phyloP scores from a whole-genome alignment of 2,329 filamentous ascomycete species.

The Aspergillus carbonarius region DNA sequence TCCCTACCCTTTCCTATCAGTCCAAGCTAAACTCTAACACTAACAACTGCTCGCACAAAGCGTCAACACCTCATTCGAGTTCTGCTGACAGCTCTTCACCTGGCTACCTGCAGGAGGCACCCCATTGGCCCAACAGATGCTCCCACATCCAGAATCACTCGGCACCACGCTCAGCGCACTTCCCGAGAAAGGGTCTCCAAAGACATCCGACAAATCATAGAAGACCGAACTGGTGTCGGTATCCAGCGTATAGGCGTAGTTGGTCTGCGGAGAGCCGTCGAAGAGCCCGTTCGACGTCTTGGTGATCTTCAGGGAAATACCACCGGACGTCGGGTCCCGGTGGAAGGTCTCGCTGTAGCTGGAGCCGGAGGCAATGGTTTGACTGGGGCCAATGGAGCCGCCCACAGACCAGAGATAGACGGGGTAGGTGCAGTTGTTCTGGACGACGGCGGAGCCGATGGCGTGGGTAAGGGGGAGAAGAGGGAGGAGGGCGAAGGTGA shows the following conservation, averaged over 20 bases:
- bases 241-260: conserved; percentile 44
- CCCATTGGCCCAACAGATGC: conserved; percentile 35
- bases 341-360: conserved; percentile 38
- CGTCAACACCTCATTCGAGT: conserved; percentile 29
- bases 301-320: conserved; percentile 46
- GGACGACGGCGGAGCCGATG: conserved; percentile 39
- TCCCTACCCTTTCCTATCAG: too few species aligned
- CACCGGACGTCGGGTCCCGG: conserved; percentile 39
- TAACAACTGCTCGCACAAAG: conserved; percentile 32
- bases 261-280: conserved; percentile 38
- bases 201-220: conserved; percentile 47
- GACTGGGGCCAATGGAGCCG: conserved; percentile 28
- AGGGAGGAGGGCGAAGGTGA: conserved; percentile 30
- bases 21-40: not conserved
- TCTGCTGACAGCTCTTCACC: conserved; percentile 28
- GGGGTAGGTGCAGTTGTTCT: conserved; percentile 38
- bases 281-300: conserved; percentile 36
- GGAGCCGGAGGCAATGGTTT: conserved; percentile 32
- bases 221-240: conserved; percentile 30
- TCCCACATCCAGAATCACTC: conserved; percentile 24
- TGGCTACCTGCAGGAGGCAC: conserved; percentile 31
- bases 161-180: conserved; percentile 25
- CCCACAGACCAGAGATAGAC: conserved; percentile 44
- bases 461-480: conserved; percentile 34
- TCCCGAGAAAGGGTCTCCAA: conserved; percentile 43